These are phyloP conservation scores for Aspergillus conjunctus DNA, from an alignment of 495 filamentous ascomycete genomes.

Conservation along the genomic window DNA sequence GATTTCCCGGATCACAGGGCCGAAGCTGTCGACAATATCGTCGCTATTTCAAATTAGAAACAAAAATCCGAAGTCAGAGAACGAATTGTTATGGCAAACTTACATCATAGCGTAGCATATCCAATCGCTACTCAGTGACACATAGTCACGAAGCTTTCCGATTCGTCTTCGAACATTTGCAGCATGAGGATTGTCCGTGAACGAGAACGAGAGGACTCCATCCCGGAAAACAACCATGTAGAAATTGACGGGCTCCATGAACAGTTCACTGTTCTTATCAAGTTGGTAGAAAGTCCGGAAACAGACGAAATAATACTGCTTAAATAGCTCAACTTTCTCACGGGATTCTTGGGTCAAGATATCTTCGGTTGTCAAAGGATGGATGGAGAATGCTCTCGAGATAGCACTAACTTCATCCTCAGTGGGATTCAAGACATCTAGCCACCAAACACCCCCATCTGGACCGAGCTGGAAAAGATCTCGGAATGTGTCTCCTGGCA, in stretches of 20 bases:
- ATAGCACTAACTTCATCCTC: constrained; percentile 88
- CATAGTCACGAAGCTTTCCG: constrained; percentile 88
- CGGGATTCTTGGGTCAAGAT: constrained; percentile 91
- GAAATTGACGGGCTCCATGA: constrained; percentile 87
- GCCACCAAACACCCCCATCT: constrained; percentile 84
- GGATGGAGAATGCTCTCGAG: constrained; percentile 87
- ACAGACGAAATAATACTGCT: constrained; percentile 95
- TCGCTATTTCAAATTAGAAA: constrained; percentile 56
- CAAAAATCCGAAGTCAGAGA: neutral
- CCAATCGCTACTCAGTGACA: constrained; percentile 92
- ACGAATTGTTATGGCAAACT: constrained; percentile 34
- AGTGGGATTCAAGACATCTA: constrained; percentile 87
- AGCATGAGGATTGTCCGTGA: constrained; percentile 79
- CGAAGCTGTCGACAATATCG: constrained; percentile 96
- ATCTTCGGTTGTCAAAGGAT: constrained; percentile 92
- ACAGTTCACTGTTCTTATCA: constrained; percentile 74
- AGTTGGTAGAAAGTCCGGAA: constrained; percentile 90
- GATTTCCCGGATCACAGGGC: constrained; percentile 80
- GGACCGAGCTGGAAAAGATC: constrained; percentile 84
- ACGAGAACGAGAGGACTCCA: constrained; percentile 92
- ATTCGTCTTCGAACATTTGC: constrained; percentile 89
- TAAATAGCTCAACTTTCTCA: constrained; percentile 97
- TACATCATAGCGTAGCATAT: constrained; percentile 98
- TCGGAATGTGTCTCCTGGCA: constrained; percentile 84
- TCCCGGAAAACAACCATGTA: constrained; percentile 97